Percentiles rank a stretch among this genome's conserved stretches.
Conservation (phyloP, 202 grass and related monocot species). For the Schoenoplectus triqueter region DNA sequence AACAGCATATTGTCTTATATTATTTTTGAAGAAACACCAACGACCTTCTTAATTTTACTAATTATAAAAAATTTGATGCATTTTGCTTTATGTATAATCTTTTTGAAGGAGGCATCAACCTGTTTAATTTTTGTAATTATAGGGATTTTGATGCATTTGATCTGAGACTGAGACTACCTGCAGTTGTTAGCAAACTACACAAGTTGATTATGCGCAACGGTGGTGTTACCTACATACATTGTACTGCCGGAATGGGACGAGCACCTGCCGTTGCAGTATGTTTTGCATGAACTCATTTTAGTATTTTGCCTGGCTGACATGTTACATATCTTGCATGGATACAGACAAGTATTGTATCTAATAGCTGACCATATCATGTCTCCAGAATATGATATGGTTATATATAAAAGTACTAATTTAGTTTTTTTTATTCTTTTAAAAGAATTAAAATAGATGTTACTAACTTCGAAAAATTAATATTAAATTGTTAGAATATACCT, state of each 20-base stretch:
- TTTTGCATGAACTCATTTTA: background rate
- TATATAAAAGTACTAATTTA: background rate
- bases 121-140: slow-evolving; percentile 21
- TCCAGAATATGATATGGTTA: background rate
- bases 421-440: background rate
- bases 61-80: slow-evolving; percentile 81
- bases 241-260: slow-evolving; percentile 97
- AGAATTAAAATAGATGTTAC: background rate
- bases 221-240: slow-evolving; percentile 95
- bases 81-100: slow-evolving; percentile 62
- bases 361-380: background rate
- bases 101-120: background rate
- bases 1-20: background rate
- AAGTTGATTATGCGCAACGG: slow-evolving; percentile 73
- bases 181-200: slow-evolving; percentile 90
- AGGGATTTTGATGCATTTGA: slow-evolving; percentile 99
- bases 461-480: background rate
- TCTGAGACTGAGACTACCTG: slow-evolving; percentile 96
- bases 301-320: slow-evolving; percentile 10
- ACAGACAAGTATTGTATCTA: background rate
- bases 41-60: background rate
- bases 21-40: background rate
- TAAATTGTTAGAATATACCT: background rate
- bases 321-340: background rate
- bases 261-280: slow-evolving; percentile 91